Evolutionary conservation across 129 eudicot species (phyloP), one percentile per base, ranked within the genome.

Genomic region (Flaveria trinervia): DNA sequence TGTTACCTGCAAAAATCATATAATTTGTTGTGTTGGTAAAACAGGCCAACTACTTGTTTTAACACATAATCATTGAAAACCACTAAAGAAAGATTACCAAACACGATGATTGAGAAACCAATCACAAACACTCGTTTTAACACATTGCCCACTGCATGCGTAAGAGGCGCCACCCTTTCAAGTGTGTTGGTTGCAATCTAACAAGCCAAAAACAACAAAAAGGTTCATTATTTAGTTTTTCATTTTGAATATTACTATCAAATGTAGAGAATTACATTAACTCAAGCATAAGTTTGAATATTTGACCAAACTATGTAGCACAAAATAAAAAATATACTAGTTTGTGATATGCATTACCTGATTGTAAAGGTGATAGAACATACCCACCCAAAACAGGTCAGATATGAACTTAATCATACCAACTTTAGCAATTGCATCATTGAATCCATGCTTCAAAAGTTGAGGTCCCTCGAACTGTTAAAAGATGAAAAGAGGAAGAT

Each of bases 91-190:
- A 14, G 20, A 36, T 86, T 90, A 93, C 98, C 98, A 52, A 93
- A 93, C 84, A 82, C 68, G 16, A 93, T 33, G 79, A 93, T 93
- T 65, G 98, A 88, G 89, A 93, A 93, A 62, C 98, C 98, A 66
- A 93, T 93, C 78, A 93, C 98, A 78, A 93, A 90, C 78, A 93
- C 98, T 55, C 98, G 95, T 78, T 93, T 93, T 88, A 93, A 82
- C 84, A 93, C 98, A 48, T 93, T 90, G 50, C 98, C 98, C 73
- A 93, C 98, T 15, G 98, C 98, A 52, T 93, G 98, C 2, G 96
- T 93, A 17, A 93, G 94, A 59, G 98, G 98, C 62, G 98, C 98
- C 68, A 93, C 98, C 90, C 98, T 90, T 86, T 93, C 98, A 50
- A 93, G 96, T 54, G 98, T 93, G 86, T 90, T 93, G 68, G 96